Conservation (phyloP, 2,329 filamentous ascomycete genomes). For the Triangularia setosa region DNA sequence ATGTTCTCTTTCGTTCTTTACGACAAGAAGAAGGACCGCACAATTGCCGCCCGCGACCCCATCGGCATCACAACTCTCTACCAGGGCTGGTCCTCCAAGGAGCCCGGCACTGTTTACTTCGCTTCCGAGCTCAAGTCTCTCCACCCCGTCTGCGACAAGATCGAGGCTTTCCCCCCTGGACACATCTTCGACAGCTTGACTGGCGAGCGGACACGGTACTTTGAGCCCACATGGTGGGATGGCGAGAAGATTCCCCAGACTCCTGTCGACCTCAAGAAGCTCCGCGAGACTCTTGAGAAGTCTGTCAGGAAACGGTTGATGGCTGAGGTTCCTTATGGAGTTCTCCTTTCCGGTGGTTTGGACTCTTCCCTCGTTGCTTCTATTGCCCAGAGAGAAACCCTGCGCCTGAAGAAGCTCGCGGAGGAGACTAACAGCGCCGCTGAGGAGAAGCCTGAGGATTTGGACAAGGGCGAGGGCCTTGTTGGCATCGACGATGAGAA, state of each 20-base stretch:
- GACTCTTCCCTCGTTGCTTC: conserved; percentile 94
- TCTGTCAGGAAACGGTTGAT: conserved; percentile 95
- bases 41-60: conserved; percentile 89
- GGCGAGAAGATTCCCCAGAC: conserved; percentile 70
- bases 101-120: conserved; percentile 86
- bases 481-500: conserved; percentile 94
- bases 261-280: conserved; percentile 76
- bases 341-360: conserved; percentile 88
- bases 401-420: conserved; percentile 67
- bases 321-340: conserved; percentile 97
- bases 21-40: conserved; percentile 89
- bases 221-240: conserved; percentile 90
- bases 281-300: conserved; percentile 80
- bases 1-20: conserved; percentile 99
- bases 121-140: conserved; percentile 95
- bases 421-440: conserved; percentile 43
- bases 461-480: conserved; percentile 64
- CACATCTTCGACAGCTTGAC: conserved; percentile 96
- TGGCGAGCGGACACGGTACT: conserved; percentile 80
- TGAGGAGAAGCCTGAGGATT: conserved; percentile 43
- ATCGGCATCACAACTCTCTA: conserved; percentile 98
- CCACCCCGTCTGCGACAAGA: conserved; percentile 90
- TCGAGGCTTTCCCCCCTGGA: conserved; percentile 89
- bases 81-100: conserved; percentile 82
- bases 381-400: conserved; percentile 90